Percentiles rank a stretch among this genome's conserved stretches.
These are phyloP conservation scores for Boletus sp. DNA, from an alignment of 768 basidiomycete species.

Conservation along the genomic window DNA sequence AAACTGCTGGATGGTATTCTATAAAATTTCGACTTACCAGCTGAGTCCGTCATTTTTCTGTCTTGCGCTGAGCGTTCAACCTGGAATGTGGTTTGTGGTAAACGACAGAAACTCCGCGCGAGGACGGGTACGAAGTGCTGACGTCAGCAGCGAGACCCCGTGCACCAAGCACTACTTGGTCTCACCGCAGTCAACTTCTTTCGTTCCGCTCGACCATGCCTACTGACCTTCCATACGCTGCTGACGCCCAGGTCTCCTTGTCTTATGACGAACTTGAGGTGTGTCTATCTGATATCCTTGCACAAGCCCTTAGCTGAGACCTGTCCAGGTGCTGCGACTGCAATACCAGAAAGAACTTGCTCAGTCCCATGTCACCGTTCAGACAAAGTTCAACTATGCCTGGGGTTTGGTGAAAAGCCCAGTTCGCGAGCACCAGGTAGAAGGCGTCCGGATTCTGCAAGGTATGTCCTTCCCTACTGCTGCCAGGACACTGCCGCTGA, in stretches of 20 bases:
- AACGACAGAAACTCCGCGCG: conserved; percentile 22
- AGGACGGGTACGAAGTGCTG: conserved; percentile 12
- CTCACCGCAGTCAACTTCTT: conserved; percentile 13
- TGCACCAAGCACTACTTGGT: conserved; percentile 5
- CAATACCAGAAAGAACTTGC: conserved; percentile 89
- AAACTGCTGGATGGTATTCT: conserved; percentile 19
- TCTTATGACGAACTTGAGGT: conserved; percentile 91
- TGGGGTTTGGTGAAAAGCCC: conserved; percentile 97
- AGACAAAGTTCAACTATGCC: conserved; percentile 96
- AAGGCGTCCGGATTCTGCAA: conserved; percentile 89
- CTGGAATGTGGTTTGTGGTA: conserved; percentile 24
- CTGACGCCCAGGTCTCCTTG: conserved; percentile 87
- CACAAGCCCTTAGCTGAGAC: not conserved
- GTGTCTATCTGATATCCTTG: not conserved
- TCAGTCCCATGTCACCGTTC: conserved; percentile 82
- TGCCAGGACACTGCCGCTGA: conserved; percentile 1
- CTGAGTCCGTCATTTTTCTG: conserved; percentile 48
- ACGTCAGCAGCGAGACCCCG: conserved; percentile 25
- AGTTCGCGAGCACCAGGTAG: conserved; percentile 77
- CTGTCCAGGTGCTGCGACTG: conserved; percentile 65
- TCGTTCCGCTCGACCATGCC: conserved; percentile 41
- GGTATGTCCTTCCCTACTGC: conserved; percentile 42
- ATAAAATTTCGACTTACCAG: conserved; percentile 45
- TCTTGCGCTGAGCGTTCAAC: conserved; percentile 8
- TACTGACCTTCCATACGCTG: conserved; percentile 92